Percentiles rank a stretch among this genome's conserved stretches.
phyloP scores from a whole-genome alignment of 768 basidiomycete genomes.

The Termitomyces sp. region DNA sequence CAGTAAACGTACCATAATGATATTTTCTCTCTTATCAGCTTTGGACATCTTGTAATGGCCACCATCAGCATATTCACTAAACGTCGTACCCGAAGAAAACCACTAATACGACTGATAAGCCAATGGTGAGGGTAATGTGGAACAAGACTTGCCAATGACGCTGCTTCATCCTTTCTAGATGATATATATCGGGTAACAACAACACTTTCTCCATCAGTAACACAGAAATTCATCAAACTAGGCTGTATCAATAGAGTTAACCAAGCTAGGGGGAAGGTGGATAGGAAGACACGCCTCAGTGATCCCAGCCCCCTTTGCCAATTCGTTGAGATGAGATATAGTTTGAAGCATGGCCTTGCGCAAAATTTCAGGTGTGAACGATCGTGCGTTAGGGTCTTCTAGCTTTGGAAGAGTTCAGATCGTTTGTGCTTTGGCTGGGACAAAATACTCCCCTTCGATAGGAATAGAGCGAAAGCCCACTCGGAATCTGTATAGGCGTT shows the following conservation, averaged over 20 bases:
- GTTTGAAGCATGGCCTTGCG: constrained; percentile 88
- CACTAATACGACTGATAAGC: constrained; percentile 43
- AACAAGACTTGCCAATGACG: constrained; percentile 61
- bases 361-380: constrained; percentile 69
- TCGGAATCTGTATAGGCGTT: constrained; percentile 67
- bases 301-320: constrained; percentile 69
- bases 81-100: constrained; percentile 94
- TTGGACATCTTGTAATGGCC: constrained; percentile 96
- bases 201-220: constrained; percentile 93
- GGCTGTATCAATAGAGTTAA: constrained; percentile 43
- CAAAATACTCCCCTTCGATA: constrained; percentile 60
- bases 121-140: neutral
- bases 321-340: constrained; percentile 71
- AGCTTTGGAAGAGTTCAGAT: constrained; percentile 43
- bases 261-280: neutral
- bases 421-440: neutral
- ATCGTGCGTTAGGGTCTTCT: constrained; percentile 71
- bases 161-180: constrained; percentile 87
- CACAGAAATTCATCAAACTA: constrained; percentile 91
- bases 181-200: constrained; percentile 95
- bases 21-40: constrained; percentile 92
- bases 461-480: constrained; percentile 92
- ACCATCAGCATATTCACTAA: constrained; percentile 84
- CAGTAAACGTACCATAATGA: constrained; percentile 69
- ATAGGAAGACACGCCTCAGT: constrained; percentile 51